Evolutionary conservation across 495 filamentous ascomycete species (phyloP).

Genomic region (Aspergillus egyptiacus): DNA sequence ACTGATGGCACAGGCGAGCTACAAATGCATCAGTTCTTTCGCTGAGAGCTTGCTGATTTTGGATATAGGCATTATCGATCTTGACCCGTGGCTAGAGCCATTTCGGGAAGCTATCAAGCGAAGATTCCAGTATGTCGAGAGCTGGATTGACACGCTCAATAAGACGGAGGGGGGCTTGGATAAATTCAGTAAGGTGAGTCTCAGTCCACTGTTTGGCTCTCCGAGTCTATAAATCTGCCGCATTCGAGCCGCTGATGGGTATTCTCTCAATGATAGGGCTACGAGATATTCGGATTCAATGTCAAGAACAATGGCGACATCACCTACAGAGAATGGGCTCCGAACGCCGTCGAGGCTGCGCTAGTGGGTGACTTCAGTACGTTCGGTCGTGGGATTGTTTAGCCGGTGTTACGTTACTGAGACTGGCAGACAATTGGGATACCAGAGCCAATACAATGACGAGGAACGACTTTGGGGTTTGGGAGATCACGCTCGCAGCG

Average conservation of each 20-base stretch:
- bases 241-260: background rate
- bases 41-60: slow-evolving; percentile 1
- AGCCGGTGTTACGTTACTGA: slow-evolving; percentile 24
- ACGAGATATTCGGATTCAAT: slow-evolving; percentile 79
- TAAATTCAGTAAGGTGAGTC: slow-evolving; percentile 76
- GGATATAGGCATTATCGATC: slow-evolving; percentile 65
- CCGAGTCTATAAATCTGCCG: background rate
- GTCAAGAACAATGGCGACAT: slow-evolving; percentile 76
- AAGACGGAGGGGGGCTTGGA: slow-evolving; percentile 83
- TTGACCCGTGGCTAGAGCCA: slow-evolving; percentile 87
- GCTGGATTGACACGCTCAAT: slow-evolving; percentile 80
- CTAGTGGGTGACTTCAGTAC: slow-evolving; percentile 97
- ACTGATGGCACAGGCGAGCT: slow-evolving; percentile 25
- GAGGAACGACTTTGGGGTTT: slow-evolving; percentile 80
- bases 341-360: slow-evolving; percentile 73
- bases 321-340: slow-evolving; percentile 92
- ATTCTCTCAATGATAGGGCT: slow-evolving; percentile 49
- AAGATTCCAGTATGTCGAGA: slow-evolving; percentile 73
- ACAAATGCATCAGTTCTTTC: background rate
- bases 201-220: background rate
- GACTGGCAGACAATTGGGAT: slow-evolving; percentile 76
- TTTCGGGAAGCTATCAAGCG: slow-evolving; percentile 71
- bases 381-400: slow-evolving; percentile 16
- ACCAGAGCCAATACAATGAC: slow-evolving; percentile 75
- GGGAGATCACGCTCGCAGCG: slow-evolving; percentile 73